Evolutionary conservation across 495 filamentous ascomycete genomes (phyloP), one percentile per base, ranked within the genome.

Genomic region (Platismatia glauca): DNA sequence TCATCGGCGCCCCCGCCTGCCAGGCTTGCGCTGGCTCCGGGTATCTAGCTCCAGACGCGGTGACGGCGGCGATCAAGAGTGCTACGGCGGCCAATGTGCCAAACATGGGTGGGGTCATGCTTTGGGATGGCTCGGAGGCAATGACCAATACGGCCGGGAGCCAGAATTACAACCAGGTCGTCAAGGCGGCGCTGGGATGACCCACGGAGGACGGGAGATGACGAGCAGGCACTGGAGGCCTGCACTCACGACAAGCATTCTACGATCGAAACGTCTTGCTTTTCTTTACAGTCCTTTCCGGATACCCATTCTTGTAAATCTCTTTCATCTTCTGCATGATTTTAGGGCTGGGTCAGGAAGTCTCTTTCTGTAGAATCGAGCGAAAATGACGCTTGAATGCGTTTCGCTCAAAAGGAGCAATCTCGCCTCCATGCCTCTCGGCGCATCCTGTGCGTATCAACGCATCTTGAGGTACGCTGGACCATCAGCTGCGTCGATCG

Each of bases 81-180:
- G 67, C 64, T 50, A 69, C 75, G 57, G 58, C 68, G 20, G 63
- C 60, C 11, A 60, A 57, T 5, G n/a, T 66, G 57, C 37, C 64
- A 18, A 74, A 76, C 27, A 78, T 82, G 59, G 81, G 80, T 8
- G 81, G 81, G 9, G 70, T 83, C 48, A 79, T 83, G 81, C 71
- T 84, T 66, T 83, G 81, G 81, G 76, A 76, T 63, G 81, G 72
- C n/a, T 44, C 64, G 0, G 63, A 67, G 55, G 72, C 55, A 4
- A 37, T 64, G 48, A 38, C 41, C 50, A 74, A 73, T 65, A 60
- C 64, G 18, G 63, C 67, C 0, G 66, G 59, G 20, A 62, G 66
- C 13, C 31, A 56, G 41, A 63, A 67, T 56, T 66, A 66, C 56
- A 34, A 57, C 48, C 13, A 33, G 12, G 34, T 57, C 34, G 71